Base-by-base conservation (phyloP, 495 filamentous ascomycete genomes). In the Neurospora tetraspora region DNA sequence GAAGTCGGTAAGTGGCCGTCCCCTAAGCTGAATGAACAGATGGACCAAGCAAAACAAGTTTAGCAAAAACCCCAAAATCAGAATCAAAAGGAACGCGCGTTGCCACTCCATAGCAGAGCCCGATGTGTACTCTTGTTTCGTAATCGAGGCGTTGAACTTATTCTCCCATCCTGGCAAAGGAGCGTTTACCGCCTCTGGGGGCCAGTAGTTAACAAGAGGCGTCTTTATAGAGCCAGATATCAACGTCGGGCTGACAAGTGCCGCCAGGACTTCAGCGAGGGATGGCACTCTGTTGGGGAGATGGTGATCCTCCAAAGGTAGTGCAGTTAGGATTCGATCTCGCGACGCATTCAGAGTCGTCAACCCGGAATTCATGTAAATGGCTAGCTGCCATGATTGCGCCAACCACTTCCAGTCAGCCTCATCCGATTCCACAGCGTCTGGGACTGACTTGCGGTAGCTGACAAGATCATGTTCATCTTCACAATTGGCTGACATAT, bases 231-330 rank as follows among this genome's bases (percentile, higher is more conserved):
- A 74, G 37, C 84, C 83, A 43, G 89, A 78, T 39, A 92, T 83
- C 1, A 94, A 78, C 0, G 91, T 93, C 72, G 83, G 88, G 16
- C 88, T 88, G 1, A 86, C 86, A 74, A 93, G 82, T 2, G 92
- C 90, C 0, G 91, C 90, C 0, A 94, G 79, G 0, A 87, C 88
- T 77, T 94, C 92, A 0, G 86, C 87, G 5, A 90, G 83, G 7
- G 88, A 91, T 0, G 92, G 92, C 0, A 90, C 77, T 20, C 73
- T 59, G 2, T 73, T 71, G 43, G 78, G 73, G 1, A 85, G 77
- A 8, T 59, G n/a, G 6, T 80, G 73, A 9, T 76, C 23, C 6
- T 47, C 59, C 7, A 86, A 76, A 14, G 85, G 79, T 23, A 85
- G 69, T 68, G 91, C 83, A 68, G 88, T 89, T 6, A 94, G 82